phyloP scores from a whole-genome alignment of 768 basidiomycete genomes.

The Grammothele lineata region DNA sequence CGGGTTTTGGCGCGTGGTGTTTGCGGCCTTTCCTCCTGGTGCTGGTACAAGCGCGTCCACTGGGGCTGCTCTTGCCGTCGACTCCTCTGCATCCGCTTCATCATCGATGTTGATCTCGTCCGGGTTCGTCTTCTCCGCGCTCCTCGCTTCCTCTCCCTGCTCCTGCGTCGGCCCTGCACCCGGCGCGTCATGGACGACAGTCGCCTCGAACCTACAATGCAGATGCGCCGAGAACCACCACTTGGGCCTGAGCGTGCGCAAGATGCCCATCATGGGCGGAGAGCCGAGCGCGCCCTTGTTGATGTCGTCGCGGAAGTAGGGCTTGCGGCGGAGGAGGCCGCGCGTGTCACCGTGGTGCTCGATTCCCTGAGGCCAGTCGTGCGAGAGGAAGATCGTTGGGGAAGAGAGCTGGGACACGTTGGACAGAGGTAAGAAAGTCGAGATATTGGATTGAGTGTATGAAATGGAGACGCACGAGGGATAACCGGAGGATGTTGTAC shows the following conservation, averaged over 20 bases:
- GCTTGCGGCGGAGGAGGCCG: conserved; percentile 67
- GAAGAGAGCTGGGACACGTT: conserved; percentile 48
- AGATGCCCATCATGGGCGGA: conserved; percentile 76
- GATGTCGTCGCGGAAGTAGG: conserved; percentile 73
- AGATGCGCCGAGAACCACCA: conserved; percentile 96
- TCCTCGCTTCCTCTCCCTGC: neutral
- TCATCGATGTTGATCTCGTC: conserved; percentile 39
- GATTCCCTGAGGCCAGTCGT: conserved; percentile 93
- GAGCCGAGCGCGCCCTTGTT: conserved; percentile 70
- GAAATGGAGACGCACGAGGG: conserved; percentile 46
- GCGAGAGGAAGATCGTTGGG: conserved; percentile 82
- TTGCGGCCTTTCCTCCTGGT: neutral
- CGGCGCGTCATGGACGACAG: conserved; percentile 38
- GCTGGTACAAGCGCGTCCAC: neutral
- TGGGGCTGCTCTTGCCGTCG: neutral
- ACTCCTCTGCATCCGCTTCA: conserved; percentile 25
- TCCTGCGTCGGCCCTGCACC: neutral
- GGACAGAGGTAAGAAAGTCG: neutral
- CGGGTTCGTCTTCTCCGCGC: conserved; percentile 23
- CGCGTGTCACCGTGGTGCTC: conserved; percentile 73
- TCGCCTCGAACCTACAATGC: conserved; percentile 82
- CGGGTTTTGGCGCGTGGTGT: conserved; percentile 31
- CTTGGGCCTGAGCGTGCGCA: conserved; percentile 65
- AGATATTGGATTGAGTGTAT: neutral
- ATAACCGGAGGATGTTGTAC: conserved; percentile 75